Evolutionary conservation across 768 basidiomycete species (phyloP), one percentile per base, ranked within the genome.

Genomic region (Fomitopsis serialis): DNA sequence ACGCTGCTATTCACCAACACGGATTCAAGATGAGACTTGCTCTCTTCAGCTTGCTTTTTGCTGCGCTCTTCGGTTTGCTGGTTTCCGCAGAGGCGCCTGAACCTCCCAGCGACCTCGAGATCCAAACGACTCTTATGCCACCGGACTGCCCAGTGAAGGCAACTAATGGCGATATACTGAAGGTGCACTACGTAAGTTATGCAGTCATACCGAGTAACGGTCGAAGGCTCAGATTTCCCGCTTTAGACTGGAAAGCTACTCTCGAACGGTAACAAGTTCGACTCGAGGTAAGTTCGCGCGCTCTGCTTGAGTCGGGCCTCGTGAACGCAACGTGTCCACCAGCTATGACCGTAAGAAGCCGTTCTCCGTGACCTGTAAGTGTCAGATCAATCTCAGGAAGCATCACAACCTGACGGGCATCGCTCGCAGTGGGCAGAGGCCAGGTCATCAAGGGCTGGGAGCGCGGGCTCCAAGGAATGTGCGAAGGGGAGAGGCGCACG

Each of bases 371-470:
- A 93, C 80, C 37, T 86, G 90, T 91, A 63, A 62, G 84, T 62
- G 48, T 17, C n/a, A 36, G 25, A 34, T 45, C 7, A 11, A 7
- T 35, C 11, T 9, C 54, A 48, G 13, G 22, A 8, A 27, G 36
- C 17, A 9, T 43, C 35, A 17, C 25, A 22, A 32, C 11, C 19
- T 48, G 25, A 52, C 15, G 17, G 25, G 12, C 13, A 11, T 37
- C 8, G n/a, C n/a, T n/a, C 50, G 5, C 42, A 92, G 90, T 93
- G 27, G 90, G 90, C 47, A 68, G 75, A 37, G 86, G 87, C 10
- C 89, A 91, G 62, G 90, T 93, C 48, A 93, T 93, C 66, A 76
- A 76, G 58, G 90, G 90, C 17, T 93, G 90, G 90, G 90, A 93
- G 59, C 70, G 89, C 40, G 90, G 90, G 60, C 81, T 93, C 46